Base-by-base conservation (phyloP, 164 flowering plant genomes). In the Warburgia ugandensis region DNA sequence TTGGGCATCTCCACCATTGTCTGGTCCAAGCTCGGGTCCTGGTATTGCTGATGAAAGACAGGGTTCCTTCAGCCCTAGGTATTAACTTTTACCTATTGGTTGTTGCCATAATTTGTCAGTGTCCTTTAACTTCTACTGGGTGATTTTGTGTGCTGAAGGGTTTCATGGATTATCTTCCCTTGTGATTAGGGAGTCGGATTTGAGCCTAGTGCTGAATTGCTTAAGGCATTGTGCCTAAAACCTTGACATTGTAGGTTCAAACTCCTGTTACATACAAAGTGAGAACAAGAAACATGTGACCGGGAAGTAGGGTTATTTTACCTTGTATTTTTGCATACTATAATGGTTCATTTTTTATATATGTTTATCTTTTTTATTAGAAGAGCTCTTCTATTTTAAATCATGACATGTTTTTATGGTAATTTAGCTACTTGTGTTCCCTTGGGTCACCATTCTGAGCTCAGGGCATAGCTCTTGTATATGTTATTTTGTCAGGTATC, bases 21-120 rank as follows among this genome's bases (percentile, higher is more conserved):
- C 65, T 33, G 40, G 8, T 58, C 47, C 30, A 40, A 51, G 56
- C 29, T 14, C 26, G 32, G 50, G 51, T 23, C 46, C 66, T 16
- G 48, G 50, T 19, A 25, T 41, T 45, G 52, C 45, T 28, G 71
- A 27, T 11, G 48, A 53, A 17, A 53, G 67, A 39, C 59, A 61
- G 43, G 46, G 17, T 55, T 39, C 67, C 52, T 29, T 36, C 29
- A 59, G 44, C 38, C 48, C 60, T 29, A 59, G 84, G 76, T 78
- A 48, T 22, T 25, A 17, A 4, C 6, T 17, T 5, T 42, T 6
- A 5, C 10, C 8, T 3, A 25, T 11, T n/a, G 35, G 17, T 47
- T 26, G 6, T 2, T 47, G 19, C 21, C 35, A 19, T 31, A 16
- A 29, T 29, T 47, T 45, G 20, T 47, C 36, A 9, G 1, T 6